Base-by-base conservation (phyloP, 768 basidiomycete species). In the Leccinum disarticulatum region DNA sequence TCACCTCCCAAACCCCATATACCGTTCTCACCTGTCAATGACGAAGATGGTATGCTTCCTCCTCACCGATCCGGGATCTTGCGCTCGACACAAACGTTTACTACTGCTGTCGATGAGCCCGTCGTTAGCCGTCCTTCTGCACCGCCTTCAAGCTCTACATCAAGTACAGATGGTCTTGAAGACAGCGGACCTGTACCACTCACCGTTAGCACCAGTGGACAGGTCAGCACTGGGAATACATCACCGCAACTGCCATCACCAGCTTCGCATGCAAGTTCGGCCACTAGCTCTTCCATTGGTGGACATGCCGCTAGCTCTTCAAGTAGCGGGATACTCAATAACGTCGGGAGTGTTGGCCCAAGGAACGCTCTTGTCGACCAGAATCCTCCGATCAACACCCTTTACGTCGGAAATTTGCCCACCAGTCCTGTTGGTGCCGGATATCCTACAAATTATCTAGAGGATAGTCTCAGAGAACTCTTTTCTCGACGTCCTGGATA, bases 371-470 rank as follows among this genome's bases (percentile, higher is more conserved):
- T 79, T 28, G 77, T 87, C 36, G 96, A 98, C 75, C 93, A 96
- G 77, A 98, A 98, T 73, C 95, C 95, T 67, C 95, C 95, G 14
- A 98, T 98, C 75, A 98, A 97, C 69, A 99, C 97, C 1, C 80
- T 99, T n/a, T 98, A 98, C 70, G 95, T 99, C n/a, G 97, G 97
- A 49, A 98, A 98, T 67, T 77, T 99, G 59, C 97, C 96, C 2
- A 91, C 90, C 5, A 84, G 88, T 33, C 84, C 87, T 25, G 81
- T 87, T 17, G 84, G 90, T 6, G 75, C 80, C 4, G 87, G 90
- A 3, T 88, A 86, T 66, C 85, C 91, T 38, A 83, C 87, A 50
- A 88, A 90, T 64, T 85, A 87, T 67, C 82, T 99, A 3, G 95
- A 99, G 74, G 93, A 95, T 59, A 87, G 85, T 35, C 79, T 99